Evolutionary conservation across 352 stramenopile species (phyloP), one percentile per base, ranked within the genome.

Genomic region (Globisporangium nagaii): DNA sequence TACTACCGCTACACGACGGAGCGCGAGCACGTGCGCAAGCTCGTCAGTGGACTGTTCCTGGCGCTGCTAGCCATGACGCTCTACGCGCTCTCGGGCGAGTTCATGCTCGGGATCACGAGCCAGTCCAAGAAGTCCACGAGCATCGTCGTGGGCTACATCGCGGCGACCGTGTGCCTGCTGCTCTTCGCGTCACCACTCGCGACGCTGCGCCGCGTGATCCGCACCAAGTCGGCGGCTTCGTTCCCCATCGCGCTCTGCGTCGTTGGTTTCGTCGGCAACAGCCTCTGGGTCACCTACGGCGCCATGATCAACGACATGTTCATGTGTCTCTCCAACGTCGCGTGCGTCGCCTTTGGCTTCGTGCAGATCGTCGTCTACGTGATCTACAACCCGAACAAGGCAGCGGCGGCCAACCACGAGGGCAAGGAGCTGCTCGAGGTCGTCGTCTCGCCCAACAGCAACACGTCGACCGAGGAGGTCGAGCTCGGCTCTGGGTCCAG

Each of bases 291-390:
- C 24, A 45, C 63, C 4, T 76, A 75, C 58, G 50, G 61, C 7
- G 28, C 66, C 19, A 45, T 75, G 15, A 50, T 61, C 13, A 39
- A 53, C 56, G 68, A 80, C 49, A 62, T 68, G 32, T 66, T 80
- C 50, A 55, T 81, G 24, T 48, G 28, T 11, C 36, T 47, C 3
- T 66, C 73, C 3, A 65, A 69, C 17, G 55, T 64, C 34, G 62
- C 72, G 37, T 76, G 62, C 56, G 65, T 58, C 24, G 41, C 58
- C 20, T 48, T 73, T 25, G 70, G 64, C 17, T 34, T 65, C 24
- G 20, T 68, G 15, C 73, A 77, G 53, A 70, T 84, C 51, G 44
- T 59, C 22, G 49, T 80, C 22, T 77, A 75, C 53, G 45, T 71
- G n/a, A 30, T 73, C 2, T 77, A 53, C 42, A 25, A 45, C 25